Evolutionary conservation across 441 rosid genomes (phyloP), one percentile per base, ranked within the genome.

Genomic region (Pelargonium citronellum): DNA sequence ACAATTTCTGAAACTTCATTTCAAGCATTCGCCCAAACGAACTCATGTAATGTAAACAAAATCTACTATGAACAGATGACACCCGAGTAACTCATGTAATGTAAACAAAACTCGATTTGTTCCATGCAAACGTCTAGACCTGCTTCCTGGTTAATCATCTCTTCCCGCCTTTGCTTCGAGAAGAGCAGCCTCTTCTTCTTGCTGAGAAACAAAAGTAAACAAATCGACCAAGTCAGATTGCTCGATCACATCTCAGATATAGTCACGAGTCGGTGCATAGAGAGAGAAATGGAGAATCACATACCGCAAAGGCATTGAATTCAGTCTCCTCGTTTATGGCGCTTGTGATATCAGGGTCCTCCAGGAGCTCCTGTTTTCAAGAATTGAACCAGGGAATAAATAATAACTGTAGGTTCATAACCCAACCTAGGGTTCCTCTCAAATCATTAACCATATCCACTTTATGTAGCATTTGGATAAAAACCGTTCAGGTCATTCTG

Each of bases 251-350:
- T 51, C 17, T 53, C 20, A 16, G 16, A 16, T 16, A 55, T 4
- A 51, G 58, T 13, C 16, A 1, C 2, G 17, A 53, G 6, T n/a
- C 20, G 7, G 34, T 37, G 41, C 6, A 5, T 6, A 37, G 41
- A 37, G 41, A 37, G 41, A 37, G 41, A 69, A 55, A 47, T 46
- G n/a, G 55, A 69, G 63, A 17, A 46, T 64, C 71, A 49, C 89
- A 1, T 86, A 94, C 98, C 93, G 88, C 97, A 71, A 91, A 83
- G 49, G 97, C 97, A 67, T 89, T 90, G 76, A 94, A 91, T 78
- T 94, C 95, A 0, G 93, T 91, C 79, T 94, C 97, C 81, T 94
- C 97, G n/a, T 94, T 96, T 74, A 94, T 83, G 69, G 97, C 88
- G 10, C 93, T 83, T 75, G 82, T 76, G 63, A 87, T 84, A 1